Evolutionary conservation across 2,329 filamentous ascomycete genomes (phyloP).

Genomic region (Geosmithia morbida): DNA sequence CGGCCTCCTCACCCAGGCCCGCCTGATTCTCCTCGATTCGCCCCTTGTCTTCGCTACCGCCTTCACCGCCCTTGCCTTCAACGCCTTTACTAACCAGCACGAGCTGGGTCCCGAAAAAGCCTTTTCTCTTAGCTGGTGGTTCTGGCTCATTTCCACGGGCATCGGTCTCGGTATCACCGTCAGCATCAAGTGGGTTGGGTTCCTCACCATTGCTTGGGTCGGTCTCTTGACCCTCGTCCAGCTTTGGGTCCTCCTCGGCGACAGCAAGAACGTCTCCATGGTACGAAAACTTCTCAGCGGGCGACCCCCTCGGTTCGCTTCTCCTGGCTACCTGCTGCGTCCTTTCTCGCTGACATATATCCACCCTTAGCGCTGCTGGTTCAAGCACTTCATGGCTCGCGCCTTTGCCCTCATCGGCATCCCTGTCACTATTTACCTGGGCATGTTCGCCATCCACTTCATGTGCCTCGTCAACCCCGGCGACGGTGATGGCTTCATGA

Average conservation of each 20-base stretch:
- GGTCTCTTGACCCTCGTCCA: conserved; percentile 81
- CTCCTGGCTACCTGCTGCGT: no score
- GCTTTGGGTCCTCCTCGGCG: conserved; percentile 88
- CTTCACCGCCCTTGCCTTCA: conserved; percentile 79
- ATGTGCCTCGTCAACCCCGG: conserved; percentile 84
- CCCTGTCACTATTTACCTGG: conserved; percentile 80
- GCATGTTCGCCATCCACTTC: conserved; percentile 97
- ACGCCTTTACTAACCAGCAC: conserved; percentile 91
- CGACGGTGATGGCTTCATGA: conserved; percentile 98
- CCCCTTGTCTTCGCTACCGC: conserved; percentile 89
- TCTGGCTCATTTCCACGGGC: conserved; percentile 83
- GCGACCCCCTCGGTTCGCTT: no score
- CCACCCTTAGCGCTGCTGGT: conserved; percentile 67
- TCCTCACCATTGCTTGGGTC: conserved; percentile 98
- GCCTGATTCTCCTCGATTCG: conserved; percentile 89
- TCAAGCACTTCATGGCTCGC: conserved; percentile 88
- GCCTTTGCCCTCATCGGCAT: conserved; percentile 85
- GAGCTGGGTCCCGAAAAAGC: conserved; percentile 82
- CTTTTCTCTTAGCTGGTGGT: conserved; percentile 90
- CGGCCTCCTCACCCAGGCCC: conserved; percentile 84
- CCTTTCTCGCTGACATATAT: no score
- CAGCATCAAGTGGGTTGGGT: conserved; percentile 97
- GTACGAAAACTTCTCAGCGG: no score
- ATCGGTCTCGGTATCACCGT: conserved; percentile 77
- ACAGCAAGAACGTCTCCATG: conserved; percentile 71